These are phyloP conservation scores for Hibiscus trionum DNA, from an alignment of 345 rosid genomes.

Conservation along the genomic window DNA sequence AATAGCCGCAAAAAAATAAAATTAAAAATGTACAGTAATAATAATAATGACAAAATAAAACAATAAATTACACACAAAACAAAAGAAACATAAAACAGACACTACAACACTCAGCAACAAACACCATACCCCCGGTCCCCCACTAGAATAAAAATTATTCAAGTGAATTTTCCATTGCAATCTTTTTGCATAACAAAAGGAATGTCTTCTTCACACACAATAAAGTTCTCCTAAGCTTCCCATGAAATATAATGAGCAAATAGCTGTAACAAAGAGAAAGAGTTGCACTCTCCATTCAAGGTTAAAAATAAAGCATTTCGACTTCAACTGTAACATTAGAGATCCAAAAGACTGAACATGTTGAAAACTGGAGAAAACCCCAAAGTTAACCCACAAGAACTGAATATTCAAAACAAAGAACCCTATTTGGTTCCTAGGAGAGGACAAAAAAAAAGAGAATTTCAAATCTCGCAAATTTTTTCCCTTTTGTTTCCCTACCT, in stretches of 20 bases:
- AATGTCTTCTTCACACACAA: not conserved
- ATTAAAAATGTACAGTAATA: no score
- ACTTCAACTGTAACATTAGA: not conserved
- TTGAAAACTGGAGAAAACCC: not conserved
- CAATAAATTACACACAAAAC: not conserved
- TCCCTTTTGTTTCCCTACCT: not conserved
- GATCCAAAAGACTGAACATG: slow-evolving; percentile 9
- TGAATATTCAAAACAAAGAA: not conserved
- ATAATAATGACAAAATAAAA: not conserved
- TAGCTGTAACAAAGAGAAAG: not conserved
- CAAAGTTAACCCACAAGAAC: slow-evolving; percentile 2
- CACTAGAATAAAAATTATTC: no score
- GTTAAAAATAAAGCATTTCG: not conserved
- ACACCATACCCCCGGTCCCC: not conserved
- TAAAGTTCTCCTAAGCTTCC: not conserved
- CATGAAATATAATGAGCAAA: not conserved
- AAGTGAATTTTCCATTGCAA: not conserved
- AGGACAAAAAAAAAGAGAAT: not conserved
- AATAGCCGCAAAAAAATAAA: slow-evolving; percentile 14
- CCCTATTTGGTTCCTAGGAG: not conserved
- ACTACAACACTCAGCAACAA: not conserved
- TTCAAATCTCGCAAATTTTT: not conserved
- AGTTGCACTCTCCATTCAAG: not conserved
- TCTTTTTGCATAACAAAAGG: not conserved
- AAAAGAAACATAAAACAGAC: not conserved